These are phyloP conservation scores for Suillus fuscotomentosus DNA, from an alignment of 768 basidiomycete species.

Conservation along the genomic window DNA sequence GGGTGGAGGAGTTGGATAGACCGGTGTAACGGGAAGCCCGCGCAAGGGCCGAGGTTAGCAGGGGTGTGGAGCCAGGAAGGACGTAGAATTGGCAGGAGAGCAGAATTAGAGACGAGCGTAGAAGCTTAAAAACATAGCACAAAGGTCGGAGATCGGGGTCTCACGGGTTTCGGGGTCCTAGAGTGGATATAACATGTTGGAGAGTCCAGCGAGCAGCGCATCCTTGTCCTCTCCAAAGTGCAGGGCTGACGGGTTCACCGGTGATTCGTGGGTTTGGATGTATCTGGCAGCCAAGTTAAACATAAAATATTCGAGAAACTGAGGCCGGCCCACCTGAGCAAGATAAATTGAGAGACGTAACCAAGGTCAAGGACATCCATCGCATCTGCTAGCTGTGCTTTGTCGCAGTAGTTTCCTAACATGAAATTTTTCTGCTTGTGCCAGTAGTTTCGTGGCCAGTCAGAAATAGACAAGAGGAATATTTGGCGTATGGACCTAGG, in stretches of 20 bases:
- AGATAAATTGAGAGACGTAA: slow-evolving; percentile 46
- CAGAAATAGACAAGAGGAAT: slow-evolving; percentile 64
- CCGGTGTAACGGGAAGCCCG: slow-evolving; percentile 23
- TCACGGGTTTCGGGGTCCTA: too few relatives aligned
- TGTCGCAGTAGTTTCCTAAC: slow-evolving; percentile 64
- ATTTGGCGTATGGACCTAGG: slow-evolving; percentile 64
- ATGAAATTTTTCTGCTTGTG: slow-evolving; percentile 62
- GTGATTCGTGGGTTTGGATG: slow-evolving; percentile 63
- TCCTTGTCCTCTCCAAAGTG: too few relatives aligned
- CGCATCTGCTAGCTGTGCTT: slow-evolving; percentile 60
- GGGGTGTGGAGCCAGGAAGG: too few relatives aligned
- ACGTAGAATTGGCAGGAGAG: too few relatives aligned
- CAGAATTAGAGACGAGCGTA: too few relatives aligned
- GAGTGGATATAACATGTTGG: too few relatives aligned
- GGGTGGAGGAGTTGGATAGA: slow-evolving; percentile 66
- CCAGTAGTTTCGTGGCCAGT: slow-evolving; percentile 58
- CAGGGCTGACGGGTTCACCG: too few relatives aligned
- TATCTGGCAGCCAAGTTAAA: slow-evolving; percentile 39
- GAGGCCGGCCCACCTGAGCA: slow-evolving; percentile 42
- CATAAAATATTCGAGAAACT: not conserved
- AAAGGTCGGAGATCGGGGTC: too few relatives aligned
- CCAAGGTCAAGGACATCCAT: slow-evolving; percentile 66
- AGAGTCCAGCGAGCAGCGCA: too few relatives aligned
- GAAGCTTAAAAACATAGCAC: too few relatives aligned
- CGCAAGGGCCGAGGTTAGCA: too few relatives aligned